Conservation (phyloP, 2,329 filamentous ascomycete species). For the Aspergillus spinulosporus region DNA sequence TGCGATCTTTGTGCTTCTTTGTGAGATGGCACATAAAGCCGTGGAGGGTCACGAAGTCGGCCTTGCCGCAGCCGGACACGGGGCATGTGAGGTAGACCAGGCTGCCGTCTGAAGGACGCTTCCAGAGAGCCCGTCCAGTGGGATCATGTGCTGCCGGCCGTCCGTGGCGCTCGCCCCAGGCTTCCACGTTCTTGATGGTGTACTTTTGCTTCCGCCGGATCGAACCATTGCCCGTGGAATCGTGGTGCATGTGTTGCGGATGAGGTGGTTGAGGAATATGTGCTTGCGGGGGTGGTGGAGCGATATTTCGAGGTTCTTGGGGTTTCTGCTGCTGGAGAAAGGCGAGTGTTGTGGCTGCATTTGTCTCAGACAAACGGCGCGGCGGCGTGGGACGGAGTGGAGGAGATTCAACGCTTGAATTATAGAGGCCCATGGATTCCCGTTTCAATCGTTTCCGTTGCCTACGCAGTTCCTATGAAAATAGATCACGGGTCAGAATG, state of each 20-base stretch:
- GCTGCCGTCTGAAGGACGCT: slow-evolving; percentile 41
- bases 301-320: slow-evolving; percentile 36
- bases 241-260: slow-evolving; percentile 30
- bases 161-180: slow-evolving; percentile 44
- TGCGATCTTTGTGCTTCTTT: slow-evolving; percentile 45
- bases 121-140: slow-evolving; percentile 42
- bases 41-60: slow-evolving; percentile 44
- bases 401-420: slow-evolving; percentile 38
- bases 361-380: slow-evolving; percentile 43
- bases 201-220: slow-evolving; percentile 45
- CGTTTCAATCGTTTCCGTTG: slow-evolving; percentile 43
- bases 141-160: slow-evolving; percentile 42
- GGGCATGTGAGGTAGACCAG: slow-evolving; percentile 44
- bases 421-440: slow-evolving; percentile 42
- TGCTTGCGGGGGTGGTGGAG: slow-evolving; percentile 17
- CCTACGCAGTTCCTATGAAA: slow-evolving; percentile 38
- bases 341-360: slow-evolving; percentile 42
- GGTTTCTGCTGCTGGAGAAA: slow-evolving; percentile 46
- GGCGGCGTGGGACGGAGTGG: slow-evolving; percentile 40
- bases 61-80: slow-evolving; percentile 40
- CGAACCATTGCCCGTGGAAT: slow-evolving; percentile 28
- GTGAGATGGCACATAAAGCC: slow-evolving; percentile 47
- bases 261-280: slow-evolving; percentile 28
- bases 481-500: neutral
- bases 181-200: slow-evolving; percentile 45